phyloP scores from a whole-genome alignment of 306 rosid genomes.

The Phaseolus lunatus region DNA sequence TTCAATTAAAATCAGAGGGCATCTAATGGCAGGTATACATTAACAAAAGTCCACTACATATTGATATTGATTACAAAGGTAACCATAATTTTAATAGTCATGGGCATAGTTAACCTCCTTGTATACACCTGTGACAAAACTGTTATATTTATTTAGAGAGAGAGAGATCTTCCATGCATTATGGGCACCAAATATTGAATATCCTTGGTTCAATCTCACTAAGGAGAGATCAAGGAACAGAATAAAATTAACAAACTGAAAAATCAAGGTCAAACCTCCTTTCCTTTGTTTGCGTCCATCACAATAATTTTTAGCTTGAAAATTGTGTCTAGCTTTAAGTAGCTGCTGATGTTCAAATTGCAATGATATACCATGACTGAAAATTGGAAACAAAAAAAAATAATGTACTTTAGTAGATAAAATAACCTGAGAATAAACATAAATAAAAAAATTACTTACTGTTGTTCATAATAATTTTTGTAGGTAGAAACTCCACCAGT shows the following conservation, averaged over 20 bases:
- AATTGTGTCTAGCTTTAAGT: constrained; percentile 61
- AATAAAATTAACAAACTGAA: constrained; percentile 28
- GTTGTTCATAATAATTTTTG: constrained; percentile 57
- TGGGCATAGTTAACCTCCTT: constrained; percentile 4
- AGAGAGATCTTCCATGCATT: no score
- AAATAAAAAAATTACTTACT: constrained; percentile 53
- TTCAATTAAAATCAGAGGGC: constrained; percentile 18
- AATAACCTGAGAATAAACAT: constrained; percentile 20
- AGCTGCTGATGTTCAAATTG: constrained; percentile 57
- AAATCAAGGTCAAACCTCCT: constrained; percentile 56
- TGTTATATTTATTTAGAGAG: no score
- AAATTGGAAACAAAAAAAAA: constrained; percentile 27
- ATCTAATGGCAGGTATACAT: constrained; percentile 19
- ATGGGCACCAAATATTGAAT: no score
- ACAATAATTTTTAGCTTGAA: constrained; percentile 60
- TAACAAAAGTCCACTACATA: constrained; percentile 8
- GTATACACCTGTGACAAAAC: not conserved
- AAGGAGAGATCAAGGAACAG: constrained; percentile 2
- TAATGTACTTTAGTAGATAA: not conserved
- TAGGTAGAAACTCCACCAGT: constrained; percentile 58
- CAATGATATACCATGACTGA: constrained; percentile 68
- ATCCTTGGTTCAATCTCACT: not conserved
- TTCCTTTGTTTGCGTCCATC: constrained; percentile 48
- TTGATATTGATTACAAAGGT: constrained; percentile 7
- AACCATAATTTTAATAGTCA: constrained; percentile 23